Conservation (phyloP, 345 rosid species). For the Camelina hispida region DNA sequence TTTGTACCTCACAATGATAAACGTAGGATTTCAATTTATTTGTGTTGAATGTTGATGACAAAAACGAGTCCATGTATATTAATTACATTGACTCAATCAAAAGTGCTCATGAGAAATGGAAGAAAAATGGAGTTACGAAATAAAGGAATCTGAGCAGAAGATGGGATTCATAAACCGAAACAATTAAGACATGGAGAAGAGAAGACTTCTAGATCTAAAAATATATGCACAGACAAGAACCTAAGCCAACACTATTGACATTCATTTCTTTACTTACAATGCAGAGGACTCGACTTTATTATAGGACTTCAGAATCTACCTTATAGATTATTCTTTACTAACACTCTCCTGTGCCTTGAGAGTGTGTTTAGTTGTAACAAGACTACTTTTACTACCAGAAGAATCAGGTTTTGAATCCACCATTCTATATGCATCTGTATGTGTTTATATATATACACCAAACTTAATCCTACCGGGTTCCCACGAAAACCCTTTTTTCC, state of each 20-base stretch:
- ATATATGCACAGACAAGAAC: constrained; percentile 36
- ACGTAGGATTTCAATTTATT: too few relatives aligned
- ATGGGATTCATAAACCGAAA: not conserved
- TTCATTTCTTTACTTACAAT: constrained; percentile 27
- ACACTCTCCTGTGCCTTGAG: constrained; percentile 31
- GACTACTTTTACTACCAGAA: constrained; percentile 46
- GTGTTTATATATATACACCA: constrained; percentile 43
- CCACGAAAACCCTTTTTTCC: constrained; percentile 44
- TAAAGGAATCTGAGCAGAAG: constrained; percentile 7
- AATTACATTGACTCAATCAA: not conserved
- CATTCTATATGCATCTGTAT: constrained; percentile 39
- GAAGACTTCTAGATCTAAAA: constrained; percentile 15
- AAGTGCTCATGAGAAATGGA: not conserved
- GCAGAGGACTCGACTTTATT: constrained; percentile 31
- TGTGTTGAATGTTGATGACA: not conserved
- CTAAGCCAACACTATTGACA: constrained; percentile 8
- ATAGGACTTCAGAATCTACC: constrained; percentile 12
- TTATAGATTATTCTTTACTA: constrained; percentile 34
- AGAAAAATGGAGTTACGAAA: not conserved
- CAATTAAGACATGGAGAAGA: constrained; percentile 21
- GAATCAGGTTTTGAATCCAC: constrained; percentile 88
- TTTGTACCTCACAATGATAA: not conserved
- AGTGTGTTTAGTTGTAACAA: constrained; percentile 24
- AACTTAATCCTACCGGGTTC: constrained; percentile 50
- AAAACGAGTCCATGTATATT: not conserved